A percentile compares a stretch with the other conserved stretches of the same genome.
Evolutionary conservation across 371 early-diverging fungal species (phyloP).

Genomic region (Phascolomyces articulosus): DNA sequence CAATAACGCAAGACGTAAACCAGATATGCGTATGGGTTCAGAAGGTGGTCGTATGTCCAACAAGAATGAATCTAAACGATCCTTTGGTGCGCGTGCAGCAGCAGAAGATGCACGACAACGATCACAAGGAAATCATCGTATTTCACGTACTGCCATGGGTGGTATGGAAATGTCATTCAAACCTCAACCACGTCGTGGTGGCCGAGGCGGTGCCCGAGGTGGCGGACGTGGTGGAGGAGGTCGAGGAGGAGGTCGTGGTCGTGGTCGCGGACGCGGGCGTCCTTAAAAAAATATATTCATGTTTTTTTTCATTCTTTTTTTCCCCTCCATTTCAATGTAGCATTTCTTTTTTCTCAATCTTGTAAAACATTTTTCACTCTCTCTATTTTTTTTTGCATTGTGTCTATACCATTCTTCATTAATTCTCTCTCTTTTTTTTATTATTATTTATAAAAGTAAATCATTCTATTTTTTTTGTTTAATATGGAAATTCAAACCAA

Average conservation of each 20-base stretch:
- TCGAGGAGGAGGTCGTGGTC: not conserved
- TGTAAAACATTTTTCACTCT: not conserved
- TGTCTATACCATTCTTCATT: conserved; percentile 2
- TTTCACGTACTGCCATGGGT: conserved; percentile 64
- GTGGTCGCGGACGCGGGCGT: conserved; percentile 2
- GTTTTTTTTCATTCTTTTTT: not conserved
- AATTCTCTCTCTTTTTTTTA: not conserved
- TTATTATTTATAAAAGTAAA: not conserved
- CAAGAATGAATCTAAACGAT: conserved; percentile 36
- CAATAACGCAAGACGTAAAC: conserved; percentile 41
- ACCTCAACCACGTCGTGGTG: conserved; percentile 22
- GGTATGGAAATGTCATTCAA: conserved; percentile 72
- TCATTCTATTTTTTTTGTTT: not conserved
- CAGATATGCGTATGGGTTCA: conserved; percentile 58
- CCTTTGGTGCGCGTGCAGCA: conserved; percentile 47
- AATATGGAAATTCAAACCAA: not conserved
- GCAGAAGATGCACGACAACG: conserved; percentile 26
- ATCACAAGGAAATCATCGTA: conserved; percentile 33
- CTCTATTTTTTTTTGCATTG: not conserved
- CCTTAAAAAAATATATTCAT: not conserved
- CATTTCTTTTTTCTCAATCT: not conserved
- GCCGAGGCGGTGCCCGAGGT: conserved; percentile 2
- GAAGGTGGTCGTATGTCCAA: conserved; percentile 38
- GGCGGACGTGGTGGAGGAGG: not conserved
- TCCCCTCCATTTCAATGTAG: conserved; percentile 3